These are phyloP conservation scores for Oryza officinalis DNA, from an alignment of 176 grass and related monocot genomes.

Conservation along the genomic window DNA sequence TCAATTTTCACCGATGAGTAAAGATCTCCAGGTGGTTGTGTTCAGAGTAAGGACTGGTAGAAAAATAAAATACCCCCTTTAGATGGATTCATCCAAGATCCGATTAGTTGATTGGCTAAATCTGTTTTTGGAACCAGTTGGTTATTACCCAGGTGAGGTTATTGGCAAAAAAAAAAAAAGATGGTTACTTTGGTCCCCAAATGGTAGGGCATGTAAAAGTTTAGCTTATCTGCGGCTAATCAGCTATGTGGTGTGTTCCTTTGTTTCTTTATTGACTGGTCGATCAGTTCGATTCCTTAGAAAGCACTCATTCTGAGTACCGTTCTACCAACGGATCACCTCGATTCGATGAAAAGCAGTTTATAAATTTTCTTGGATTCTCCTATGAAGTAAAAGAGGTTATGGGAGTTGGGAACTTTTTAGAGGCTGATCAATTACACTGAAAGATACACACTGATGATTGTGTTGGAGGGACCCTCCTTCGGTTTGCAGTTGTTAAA, in stretches of 20 bases:
- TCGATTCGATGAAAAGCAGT: neutral
- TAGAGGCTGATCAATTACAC: neutral
- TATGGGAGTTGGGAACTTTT: neutral
- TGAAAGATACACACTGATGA: neutral
- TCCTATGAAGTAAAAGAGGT: neutral
- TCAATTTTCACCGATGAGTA: neutral
- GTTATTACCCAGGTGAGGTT: neutral
- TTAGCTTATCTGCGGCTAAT: neutral
- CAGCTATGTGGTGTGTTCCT: neutral
- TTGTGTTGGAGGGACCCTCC: constrained; percentile 6
- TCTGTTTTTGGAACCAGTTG: neutral
- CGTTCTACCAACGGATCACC: neutral
- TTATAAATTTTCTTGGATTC: neutral
- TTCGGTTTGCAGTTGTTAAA: neutral
- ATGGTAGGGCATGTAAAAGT: neutral
- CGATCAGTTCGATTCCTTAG: neutral
- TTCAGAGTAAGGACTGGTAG: neutral
- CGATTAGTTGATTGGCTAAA: neutral
- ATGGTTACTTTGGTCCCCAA: neutral
- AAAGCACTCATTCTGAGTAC: neutral
- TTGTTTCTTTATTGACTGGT: neutral
- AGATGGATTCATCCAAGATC: constrained; percentile 29
- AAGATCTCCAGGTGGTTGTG: constrained; percentile 7
- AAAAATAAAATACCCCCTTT: neutral
- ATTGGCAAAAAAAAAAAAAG: neutral